These are phyloP conservation scores for Orbilia brochopaga DNA, from an alignment of 2,329 filamentous ascomycete genomes.

Conservation along the genomic window DNA sequence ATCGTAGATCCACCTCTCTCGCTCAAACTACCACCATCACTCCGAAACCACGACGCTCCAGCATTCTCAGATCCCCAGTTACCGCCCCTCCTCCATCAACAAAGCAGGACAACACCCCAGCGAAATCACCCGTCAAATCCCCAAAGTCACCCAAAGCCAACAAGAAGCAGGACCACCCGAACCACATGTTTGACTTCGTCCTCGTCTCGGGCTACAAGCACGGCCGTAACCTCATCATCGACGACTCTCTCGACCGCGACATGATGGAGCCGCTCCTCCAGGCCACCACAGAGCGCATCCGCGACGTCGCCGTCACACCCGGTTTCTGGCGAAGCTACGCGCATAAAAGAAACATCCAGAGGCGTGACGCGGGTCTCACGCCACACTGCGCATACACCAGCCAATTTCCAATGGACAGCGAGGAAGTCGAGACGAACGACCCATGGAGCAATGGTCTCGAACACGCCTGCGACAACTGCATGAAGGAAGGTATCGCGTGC, in stretches of 20 bases:
- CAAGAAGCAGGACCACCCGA: conserved; percentile 9
- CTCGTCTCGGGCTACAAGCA: conserved; percentile 43
- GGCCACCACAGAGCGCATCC: conserved; percentile 24
- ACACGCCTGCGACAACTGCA: conserved; percentile 33
- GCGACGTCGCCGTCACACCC: conserved; percentile 37
- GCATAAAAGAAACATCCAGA: conserved; percentile 27
- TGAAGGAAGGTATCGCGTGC: conserved; percentile 35
- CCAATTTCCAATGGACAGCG: conserved; percentile 37
- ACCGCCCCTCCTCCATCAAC: conserved; percentile 21
- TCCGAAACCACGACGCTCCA: conserved; percentile 5
- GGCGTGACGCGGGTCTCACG: conserved; percentile 21
- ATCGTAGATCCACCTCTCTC: conserved; percentile 18
- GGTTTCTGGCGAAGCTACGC: conserved; percentile 44
- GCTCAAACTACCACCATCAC: conserved; percentile 28
- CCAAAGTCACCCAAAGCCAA: conserved; percentile 16
- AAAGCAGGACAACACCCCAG: conserved; percentile 17
- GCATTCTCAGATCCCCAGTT: conserved; percentile 11
- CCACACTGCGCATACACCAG: conserved; percentile 44
- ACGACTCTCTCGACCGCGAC: conserved; percentile 24
- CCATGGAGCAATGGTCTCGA: conserved; percentile 33
- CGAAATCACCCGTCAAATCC: conserved; percentile 12
- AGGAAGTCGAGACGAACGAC: conserved; percentile 20
- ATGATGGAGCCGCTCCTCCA: conserved; percentile 29
- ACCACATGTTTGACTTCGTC: conserved; percentile 30
- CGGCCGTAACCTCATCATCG: conserved; percentile 34